A percentile compares a stretch with the other conserved stretches of the same genome.
These are phyloP conservation scores for Calendula officinalis DNA, from an alignment of 129 eudicot genomes.

Conservation along the genomic window DNA sequence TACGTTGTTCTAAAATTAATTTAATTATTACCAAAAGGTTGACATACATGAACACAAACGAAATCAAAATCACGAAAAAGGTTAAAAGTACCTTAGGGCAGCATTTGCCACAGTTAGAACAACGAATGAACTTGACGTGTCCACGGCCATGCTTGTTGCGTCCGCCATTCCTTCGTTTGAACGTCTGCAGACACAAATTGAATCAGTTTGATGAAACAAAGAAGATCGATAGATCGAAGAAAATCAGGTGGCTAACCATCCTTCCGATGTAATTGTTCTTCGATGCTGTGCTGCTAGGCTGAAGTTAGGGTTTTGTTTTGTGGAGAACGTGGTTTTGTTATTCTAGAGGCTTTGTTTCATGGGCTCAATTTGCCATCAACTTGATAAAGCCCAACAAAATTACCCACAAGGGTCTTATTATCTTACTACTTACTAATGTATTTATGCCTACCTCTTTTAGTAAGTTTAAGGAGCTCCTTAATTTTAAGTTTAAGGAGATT, in stretches of 20 bases:
- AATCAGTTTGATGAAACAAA: neutral
- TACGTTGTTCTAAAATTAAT: neutral
- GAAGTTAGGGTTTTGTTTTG: no score
- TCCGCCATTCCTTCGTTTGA: slow-evolving; percentile 77
- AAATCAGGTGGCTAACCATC: slow-evolving; percentile 9
- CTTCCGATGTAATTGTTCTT: neutral
- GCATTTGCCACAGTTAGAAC: slow-evolving; percentile 83
- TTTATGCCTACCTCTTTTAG: no score
- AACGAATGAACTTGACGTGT: slow-evolving; percentile 64
- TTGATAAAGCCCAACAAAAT: no score
- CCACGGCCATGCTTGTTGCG: slow-evolving; percentile 91
- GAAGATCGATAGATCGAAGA: neutral
- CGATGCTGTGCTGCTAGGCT: no score
- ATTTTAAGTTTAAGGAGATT: no score
- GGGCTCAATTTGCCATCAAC: no score
- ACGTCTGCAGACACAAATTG: slow-evolving; percentile 39
- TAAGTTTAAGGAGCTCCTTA: no score
- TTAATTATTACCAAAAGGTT: neutral
- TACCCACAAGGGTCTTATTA: no score
- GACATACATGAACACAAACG: neutral
- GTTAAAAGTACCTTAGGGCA: slow-evolving; percentile 59
- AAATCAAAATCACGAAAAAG: no score
- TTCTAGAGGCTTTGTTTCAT: no score
- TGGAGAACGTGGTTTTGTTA: no score
- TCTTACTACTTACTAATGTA: no score